Conservation (phyloP, 2,329 filamentous ascomycete species). For the Periconia macrospinosa region DNA sequence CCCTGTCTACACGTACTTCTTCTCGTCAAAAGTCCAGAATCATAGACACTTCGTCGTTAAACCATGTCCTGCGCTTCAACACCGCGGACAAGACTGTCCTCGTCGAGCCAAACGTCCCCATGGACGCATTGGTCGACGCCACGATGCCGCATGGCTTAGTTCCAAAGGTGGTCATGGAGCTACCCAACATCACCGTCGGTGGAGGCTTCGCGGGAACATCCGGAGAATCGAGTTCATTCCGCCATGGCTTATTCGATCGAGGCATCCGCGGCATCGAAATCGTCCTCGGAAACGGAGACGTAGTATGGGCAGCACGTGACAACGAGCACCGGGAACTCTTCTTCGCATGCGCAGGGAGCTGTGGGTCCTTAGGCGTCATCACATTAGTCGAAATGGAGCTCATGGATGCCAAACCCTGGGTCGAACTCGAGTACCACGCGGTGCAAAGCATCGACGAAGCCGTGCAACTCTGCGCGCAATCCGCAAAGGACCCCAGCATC, state of each 20-base stretch:
- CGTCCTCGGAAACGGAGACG: conserved; percentile 60
- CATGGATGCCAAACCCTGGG: conserved; percentile 56
- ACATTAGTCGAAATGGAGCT: conserved; percentile 64
- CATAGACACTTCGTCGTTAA: conserved; percentile 54
- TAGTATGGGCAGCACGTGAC: conserved; percentile 53
- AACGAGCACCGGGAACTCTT: conserved; percentile 57
- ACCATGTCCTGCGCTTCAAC: conserved; percentile 51
- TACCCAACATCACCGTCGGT: conserved; percentile 69
- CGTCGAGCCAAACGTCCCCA: conserved; percentile 70
- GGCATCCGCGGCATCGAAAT: conserved; percentile 66
- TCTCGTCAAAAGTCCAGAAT: conserved; percentile 45
- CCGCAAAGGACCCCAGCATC: conserved; percentile 44
- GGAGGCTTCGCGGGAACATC: conserved; percentile 68
- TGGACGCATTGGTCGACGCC: conserved; percentile 64
- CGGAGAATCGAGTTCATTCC: conserved; percentile 69
- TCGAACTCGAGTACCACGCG: conserved; percentile 65
- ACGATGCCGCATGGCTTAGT: conserved; percentile 60
- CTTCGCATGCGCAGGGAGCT: conserved; percentile 60
- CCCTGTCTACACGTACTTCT: conserved; percentile 55
- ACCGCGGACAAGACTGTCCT: conserved; percentile 47
- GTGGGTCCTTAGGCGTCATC: conserved; percentile 63
- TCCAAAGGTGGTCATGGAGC: conserved; percentile 70
- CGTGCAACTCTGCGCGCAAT: conserved; percentile 52
- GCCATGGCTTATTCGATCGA: conserved; percentile 66
- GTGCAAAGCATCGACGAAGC: conserved; percentile 54